Evolutionary conservation across 768 basidiomycete genomes (phyloP).

Genomic region (Leccinum longicurvipes): DNA sequence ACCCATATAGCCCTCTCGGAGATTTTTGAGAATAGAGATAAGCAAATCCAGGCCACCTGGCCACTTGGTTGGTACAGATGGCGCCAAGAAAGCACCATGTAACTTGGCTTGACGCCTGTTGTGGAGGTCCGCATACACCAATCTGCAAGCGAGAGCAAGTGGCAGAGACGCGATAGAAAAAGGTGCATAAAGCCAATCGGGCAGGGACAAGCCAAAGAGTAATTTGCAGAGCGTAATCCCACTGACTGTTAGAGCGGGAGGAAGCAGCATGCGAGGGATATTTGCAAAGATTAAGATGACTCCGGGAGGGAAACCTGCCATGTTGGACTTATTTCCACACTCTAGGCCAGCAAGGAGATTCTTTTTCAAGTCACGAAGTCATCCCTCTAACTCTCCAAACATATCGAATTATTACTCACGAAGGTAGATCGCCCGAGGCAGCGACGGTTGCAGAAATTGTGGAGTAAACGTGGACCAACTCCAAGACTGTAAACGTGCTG

Average conservation of each 20-base stretch:
- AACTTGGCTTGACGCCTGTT: conserved; percentile 8
- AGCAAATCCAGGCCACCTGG: conserved; percentile 36
- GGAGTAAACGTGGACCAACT: no score
- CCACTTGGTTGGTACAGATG: conserved; percentile 29
- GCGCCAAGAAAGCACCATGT: conserved; percentile 31
- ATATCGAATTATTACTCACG: background rate
- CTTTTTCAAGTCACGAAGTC: background rate
- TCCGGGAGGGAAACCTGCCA: conserved; percentile 31
- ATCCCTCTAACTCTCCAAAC: background rate
- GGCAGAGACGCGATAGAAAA: conserved; percentile 22
- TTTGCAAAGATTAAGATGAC: conserved; percentile 23
- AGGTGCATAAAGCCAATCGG: conserved; percentile 9
- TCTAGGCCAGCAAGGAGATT: background rate
- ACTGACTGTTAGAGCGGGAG: conserved; percentile 8
- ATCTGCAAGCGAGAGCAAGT: conserved; percentile 12
- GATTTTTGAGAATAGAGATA: conserved; percentile 12
- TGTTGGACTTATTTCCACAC: conserved; percentile 1
- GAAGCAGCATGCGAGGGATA: conserved; percentile 18
- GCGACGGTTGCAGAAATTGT: no score
- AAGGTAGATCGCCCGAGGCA: background rate
- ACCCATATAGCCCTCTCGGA: conserved; percentile 26
- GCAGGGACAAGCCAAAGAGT: conserved; percentile 1
- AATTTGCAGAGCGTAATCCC: conserved; percentile 6
- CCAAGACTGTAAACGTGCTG: no score
- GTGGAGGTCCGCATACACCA: conserved; percentile 4